Conservation (phyloP, 192 early-diverging fungal species). For the Powellomyces hirtus region DNA sequence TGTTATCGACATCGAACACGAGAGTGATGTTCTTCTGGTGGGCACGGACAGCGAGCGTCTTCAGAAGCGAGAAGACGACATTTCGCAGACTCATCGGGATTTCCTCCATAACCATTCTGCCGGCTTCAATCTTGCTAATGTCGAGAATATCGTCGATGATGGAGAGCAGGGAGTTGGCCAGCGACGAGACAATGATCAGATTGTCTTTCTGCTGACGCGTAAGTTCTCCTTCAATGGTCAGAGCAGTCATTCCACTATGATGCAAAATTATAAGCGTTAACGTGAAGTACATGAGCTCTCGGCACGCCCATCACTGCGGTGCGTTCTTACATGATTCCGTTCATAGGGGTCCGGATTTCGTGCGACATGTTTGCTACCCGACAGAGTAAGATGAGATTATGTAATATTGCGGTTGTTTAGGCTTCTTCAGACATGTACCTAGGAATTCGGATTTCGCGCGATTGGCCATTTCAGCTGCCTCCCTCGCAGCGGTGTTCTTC, state of each 20-base stretch:
- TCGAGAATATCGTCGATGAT: slow-evolving; percentile 48
- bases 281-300: too few species aligned
- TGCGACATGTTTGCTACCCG: slow-evolving; percentile 69
- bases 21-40: slow-evolving; percentile 54
- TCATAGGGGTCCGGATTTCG: slow-evolving; percentile 44
- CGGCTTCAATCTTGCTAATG: slow-evolving; percentile 61
- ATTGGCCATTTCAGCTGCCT: slow-evolving; percentile 78
- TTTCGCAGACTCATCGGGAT: slow-evolving; percentile 51
- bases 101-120: slow-evolving; percentile 50
- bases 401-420: too few species aligned
- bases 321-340: slow-evolving; percentile 37
- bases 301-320: too few species aligned
- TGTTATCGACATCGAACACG: slow-evolving; percentile 47
- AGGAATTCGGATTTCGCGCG: slow-evolving; percentile 69
- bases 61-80: slow-evolving; percentile 58
- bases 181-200: slow-evolving; percentile 71
- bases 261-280: too few species aligned
- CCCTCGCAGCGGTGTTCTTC: slow-evolving; percentile 75
- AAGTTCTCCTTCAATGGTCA: slow-evolving; percentile 75
- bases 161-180: slow-evolving; percentile 27
- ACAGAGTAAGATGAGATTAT: too few species aligned
- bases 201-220: slow-evolving; percentile 79
- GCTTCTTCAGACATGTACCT: too few species aligned
- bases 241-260: slow-evolving; percentile 32
- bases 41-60: slow-evolving; percentile 52